phyloP scores from a whole-genome alignment of 106 monocot genomes.

The Apostasia shenzhenica region DNA sequence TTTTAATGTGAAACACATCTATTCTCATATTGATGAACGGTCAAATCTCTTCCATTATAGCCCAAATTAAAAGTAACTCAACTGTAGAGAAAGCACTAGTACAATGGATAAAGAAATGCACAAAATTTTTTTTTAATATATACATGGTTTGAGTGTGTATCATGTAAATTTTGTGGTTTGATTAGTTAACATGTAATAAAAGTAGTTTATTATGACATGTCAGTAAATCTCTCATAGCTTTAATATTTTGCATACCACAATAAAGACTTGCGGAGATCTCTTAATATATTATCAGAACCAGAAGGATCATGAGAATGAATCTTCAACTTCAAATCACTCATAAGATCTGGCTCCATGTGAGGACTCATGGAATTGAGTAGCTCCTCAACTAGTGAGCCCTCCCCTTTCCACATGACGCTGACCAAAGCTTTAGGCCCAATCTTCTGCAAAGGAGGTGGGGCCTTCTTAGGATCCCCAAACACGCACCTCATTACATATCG shows the following conservation, averaged over 20 bases:
- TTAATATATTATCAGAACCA: slow-evolving; percentile 30
- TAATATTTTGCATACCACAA: slow-evolving; percentile 42
- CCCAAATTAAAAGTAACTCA: too few species aligned
- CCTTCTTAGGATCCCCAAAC: slow-evolving; percentile 80
- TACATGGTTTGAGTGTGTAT: too few species aligned
- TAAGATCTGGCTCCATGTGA: slow-evolving; percentile 49
- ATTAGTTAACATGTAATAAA: too few species aligned
- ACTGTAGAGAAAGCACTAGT: too few species aligned
- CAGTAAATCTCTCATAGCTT: too few species aligned
- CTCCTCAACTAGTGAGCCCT: slow-evolving; percentile 84
- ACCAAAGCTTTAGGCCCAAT: slow-evolving; percentile 47
- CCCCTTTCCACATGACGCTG: slow-evolving; percentile 75
- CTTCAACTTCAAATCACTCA: slow-evolving; percentile 61
- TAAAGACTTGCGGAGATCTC: slow-evolving; percentile 58
- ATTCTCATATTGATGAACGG: too few species aligned
- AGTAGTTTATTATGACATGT: too few species aligned
- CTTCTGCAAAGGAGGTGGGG: slow-evolving; percentile 80
- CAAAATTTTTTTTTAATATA: too few species aligned
- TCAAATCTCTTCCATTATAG: too few species aligned
- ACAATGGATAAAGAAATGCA: too few species aligned
- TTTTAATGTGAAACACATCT: too few species aligned
- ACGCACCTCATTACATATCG: slow-evolving; percentile 80
- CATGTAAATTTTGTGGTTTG: too few species aligned
- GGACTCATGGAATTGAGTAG: slow-evolving; percentile 66
- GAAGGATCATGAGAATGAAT: slow-evolving; percentile 69